These are phyloP conservation scores for Dictyostelium brefeldianum DNA, from an alignment of 78 protist genomes.

Conservation along the genomic window DNA sequence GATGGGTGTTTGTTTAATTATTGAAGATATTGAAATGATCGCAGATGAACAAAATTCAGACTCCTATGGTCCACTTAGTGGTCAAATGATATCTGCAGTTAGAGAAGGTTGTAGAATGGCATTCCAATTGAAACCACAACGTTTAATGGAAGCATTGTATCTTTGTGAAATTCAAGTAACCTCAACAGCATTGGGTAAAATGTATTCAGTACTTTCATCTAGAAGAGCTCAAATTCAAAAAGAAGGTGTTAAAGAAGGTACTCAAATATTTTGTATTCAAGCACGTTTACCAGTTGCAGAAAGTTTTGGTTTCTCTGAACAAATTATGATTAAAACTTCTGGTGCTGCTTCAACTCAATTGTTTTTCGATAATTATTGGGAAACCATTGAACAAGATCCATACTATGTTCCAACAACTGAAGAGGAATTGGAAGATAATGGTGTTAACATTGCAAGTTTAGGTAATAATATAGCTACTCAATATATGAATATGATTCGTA, in stretches of 20 bases:
- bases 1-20: slow-evolving; percentile 90
- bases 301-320: slow-evolving; percentile 94
- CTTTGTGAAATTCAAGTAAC: slow-evolving; percentile 90
- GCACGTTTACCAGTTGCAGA: slow-evolving; percentile 94
- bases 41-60: neutral
- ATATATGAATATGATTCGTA: slow-evolving; percentile 88
- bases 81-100: slow-evolving; percentile 92
- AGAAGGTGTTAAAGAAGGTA: slow-evolving; percentile 94
- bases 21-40: slow-evolving; percentile 80
- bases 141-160: slow-evolving; percentile 95
- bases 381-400: slow-evolving; percentile 93
- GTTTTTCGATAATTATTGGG: slow-evolving; percentile 88
- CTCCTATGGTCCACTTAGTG: slow-evolving; percentile 78
- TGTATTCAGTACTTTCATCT: slow-evolving; percentile 91
- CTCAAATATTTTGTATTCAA: slow-evolving; percentile 88
- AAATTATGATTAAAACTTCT: slow-evolving; percentile 89
- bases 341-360: slow-evolving; percentile 97
- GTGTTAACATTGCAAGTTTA: slow-evolving; percentile 86
- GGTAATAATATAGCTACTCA: slow-evolving; percentile 92
- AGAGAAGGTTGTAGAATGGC: slow-evolving; percentile 89
- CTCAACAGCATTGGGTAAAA: slow-evolving; percentile 89
- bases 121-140: slow-evolving; percentile 67
- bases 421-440: slow-evolving; percentile 96
- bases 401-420: slow-evolving; percentile 92
- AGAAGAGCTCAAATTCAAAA: slow-evolving; percentile 90